Percentiles rank a stretch among this genome's conserved stretches.
Conservation (phyloP, 345 rosid species). For the Ricinus communis region DNA sequence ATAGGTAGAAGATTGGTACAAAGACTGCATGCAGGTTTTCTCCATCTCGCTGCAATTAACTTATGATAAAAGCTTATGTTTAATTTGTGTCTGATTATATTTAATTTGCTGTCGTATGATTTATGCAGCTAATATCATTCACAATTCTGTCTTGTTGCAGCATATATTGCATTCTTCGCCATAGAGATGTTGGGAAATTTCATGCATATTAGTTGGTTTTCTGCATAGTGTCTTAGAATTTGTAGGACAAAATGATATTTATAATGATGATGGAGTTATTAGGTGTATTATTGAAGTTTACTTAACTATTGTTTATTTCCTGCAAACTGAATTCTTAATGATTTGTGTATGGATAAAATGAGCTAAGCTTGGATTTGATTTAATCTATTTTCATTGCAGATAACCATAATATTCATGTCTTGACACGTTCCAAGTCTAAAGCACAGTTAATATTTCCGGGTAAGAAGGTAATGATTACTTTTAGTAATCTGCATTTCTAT, state of each 20-base stretch:
- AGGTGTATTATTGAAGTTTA: neutral
- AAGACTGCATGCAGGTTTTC: conserved; percentile 70
- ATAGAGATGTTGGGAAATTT: neutral
- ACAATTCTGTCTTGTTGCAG: neutral
- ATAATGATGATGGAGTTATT: neutral
- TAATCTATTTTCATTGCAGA: conserved; percentile 43
- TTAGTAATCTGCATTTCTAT: conserved; percentile 9
- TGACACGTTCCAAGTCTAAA: conserved; percentile 85
- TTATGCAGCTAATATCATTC: neutral
- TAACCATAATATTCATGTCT: conserved; percentile 61
- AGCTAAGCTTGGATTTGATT: conserved; percentile 11
- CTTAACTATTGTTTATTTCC: neutral
- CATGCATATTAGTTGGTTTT: neutral
- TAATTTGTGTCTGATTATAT: neutral
- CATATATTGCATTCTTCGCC: neutral
- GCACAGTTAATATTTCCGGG: conserved; percentile 90
- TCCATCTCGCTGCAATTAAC: neutral
- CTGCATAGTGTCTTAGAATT: neutral
- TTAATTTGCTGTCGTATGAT: neutral
- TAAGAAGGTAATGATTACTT: conserved; percentile 78
- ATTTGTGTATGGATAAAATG: neutral
- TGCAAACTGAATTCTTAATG: conserved; percentile 2
- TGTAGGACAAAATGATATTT: neutral
- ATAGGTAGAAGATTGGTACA: conserved; percentile 81
- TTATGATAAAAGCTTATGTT: neutral